These are phyloP conservation scores for Gentiana macrophylla DNA, from an alignment of 257 asterid genomes.

Conservation along the genomic window DNA sequence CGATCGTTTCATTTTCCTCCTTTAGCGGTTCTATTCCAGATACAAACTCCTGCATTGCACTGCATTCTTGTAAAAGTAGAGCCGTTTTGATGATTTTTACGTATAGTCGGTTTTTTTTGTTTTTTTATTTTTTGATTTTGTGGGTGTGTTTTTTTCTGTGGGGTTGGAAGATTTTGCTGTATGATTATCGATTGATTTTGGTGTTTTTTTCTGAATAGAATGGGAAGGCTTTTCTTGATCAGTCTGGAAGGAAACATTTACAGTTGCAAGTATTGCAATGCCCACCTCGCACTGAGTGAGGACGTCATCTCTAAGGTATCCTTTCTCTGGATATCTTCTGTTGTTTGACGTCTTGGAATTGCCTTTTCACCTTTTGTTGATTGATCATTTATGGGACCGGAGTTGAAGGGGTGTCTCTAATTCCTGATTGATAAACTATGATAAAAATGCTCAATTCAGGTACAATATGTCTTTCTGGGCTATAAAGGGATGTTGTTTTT, in stretches of 20 bases:
- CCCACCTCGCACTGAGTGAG: conserved; percentile 52
- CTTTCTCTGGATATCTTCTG: neutral
- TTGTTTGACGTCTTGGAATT: neutral
- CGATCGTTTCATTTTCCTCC: conserved; percentile 14
- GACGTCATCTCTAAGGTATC: conserved; percentile 65
- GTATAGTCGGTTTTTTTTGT: too few relatives aligned
- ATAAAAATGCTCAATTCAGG: neutral
- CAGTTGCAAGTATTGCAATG: conserved; percentile 59
- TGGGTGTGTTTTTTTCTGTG: neutral
- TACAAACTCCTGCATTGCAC: neutral
- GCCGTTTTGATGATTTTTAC: too few relatives aligned
- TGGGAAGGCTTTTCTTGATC: conserved; percentile 62
- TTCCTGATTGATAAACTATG: neutral
- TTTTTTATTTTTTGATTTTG: neutral
- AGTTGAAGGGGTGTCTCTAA: neutral
- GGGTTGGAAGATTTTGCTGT: neutral
- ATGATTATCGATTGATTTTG: neutral
- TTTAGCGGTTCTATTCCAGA: neutral
- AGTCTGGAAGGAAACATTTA: conserved; percentile 51
- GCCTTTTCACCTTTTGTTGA: neutral
- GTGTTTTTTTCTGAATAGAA: conserved; percentile 13
- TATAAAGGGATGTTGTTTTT: too few relatives aligned
- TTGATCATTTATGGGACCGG: neutral
- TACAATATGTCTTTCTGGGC: too few relatives aligned
- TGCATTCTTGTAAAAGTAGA: too few relatives aligned